Evolutionary conservation across 2,329 filamentous ascomycete genomes (phyloP).

Genomic region (Acephala macrosclerotiorum): DNA sequence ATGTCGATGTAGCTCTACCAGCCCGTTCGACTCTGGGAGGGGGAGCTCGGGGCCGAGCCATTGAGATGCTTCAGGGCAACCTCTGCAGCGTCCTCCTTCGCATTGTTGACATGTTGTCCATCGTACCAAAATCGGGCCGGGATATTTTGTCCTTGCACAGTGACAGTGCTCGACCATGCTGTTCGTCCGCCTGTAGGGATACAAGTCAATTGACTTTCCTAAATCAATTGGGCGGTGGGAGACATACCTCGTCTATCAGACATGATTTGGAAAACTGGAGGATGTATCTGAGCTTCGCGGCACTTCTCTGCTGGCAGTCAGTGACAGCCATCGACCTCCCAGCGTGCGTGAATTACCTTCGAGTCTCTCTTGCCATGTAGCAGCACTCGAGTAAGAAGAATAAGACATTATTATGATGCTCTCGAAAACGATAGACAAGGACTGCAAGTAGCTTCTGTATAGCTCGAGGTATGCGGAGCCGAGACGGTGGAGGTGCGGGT

Average conservation of each 20-base stretch:
- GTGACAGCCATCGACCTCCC: conserved; percentile 27
- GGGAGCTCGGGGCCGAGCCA: conserved; percentile 51
- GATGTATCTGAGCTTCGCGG: conserved; percentile 57
- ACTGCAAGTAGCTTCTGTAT: conserved; percentile 29
- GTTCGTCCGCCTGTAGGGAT: conserved; percentile 76
- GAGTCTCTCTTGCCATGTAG: conserved; percentile 48
- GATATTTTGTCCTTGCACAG: conserved; percentile 69
- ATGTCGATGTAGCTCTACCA: conserved; percentile 44
- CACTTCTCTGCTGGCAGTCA: conserved; percentile 60
- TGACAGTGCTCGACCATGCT: conserved; percentile 86
- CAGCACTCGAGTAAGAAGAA: conserved; percentile 37
- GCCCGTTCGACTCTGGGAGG: conserved; percentile 47
- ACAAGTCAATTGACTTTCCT: conserved; percentile 39
- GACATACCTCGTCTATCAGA: conserved; percentile 76
- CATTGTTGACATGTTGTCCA: conserved; percentile 85
- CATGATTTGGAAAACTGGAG: conserved; percentile 72
- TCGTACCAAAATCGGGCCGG: conserved; percentile 91
- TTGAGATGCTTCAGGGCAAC: conserved; percentile 69
- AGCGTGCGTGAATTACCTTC: conserved; percentile 43
- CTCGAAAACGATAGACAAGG: conserved; percentile 21
- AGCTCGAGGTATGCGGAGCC: conserved; percentile 36
- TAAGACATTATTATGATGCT: conserved; percentile 41
- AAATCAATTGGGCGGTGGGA: conserved; percentile 10
- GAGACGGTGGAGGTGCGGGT: conserved; percentile 38
- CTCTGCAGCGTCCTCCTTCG: conserved; percentile 90